A percentile compares a stretch with the other conserved stretches of the same genome.
Conservation (phyloP, 2,329 filamentous ascomycete genomes). For the Aspergillus viridinutans region DNA sequence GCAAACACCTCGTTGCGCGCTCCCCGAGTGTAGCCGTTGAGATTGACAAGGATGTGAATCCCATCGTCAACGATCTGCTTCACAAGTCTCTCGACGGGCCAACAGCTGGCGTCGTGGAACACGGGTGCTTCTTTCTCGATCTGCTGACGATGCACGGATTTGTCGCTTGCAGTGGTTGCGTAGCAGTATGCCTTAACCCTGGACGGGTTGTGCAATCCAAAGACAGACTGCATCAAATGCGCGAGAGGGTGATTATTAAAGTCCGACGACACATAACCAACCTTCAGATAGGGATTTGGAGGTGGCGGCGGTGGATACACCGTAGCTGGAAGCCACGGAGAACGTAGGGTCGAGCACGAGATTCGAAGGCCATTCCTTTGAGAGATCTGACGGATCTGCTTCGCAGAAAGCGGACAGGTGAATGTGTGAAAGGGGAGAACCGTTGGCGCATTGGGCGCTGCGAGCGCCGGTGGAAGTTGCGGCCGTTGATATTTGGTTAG, state of each 20-base stretch:
- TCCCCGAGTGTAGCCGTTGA: constrained; percentile 96
- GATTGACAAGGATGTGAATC: constrained; percentile 91
- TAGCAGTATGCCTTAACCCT: constrained; percentile 88
- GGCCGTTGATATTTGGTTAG: constrained; percentile 64
- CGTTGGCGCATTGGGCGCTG: constrained; percentile 82
- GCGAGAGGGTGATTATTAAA: constrained; percentile 98
- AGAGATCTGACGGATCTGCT: constrained; percentile 88
- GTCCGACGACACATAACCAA: constrained; percentile 95
- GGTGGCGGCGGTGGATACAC: constrained; percentile 84
- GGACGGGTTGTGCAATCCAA: constrained; percentile 74
- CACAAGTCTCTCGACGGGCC: constrained; percentile 79
- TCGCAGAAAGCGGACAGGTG: constrained; percentile 86
- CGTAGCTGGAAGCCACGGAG: constrained; percentile 76
- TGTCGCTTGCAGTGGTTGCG: constrained; percentile 87
- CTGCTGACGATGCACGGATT: constrained; percentile 81
- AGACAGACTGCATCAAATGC: constrained; percentile 98
- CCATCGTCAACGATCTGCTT: constrained; percentile 80
- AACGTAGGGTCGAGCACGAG: constrained; percentile 79
- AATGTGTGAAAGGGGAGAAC: constrained; percentile 98
- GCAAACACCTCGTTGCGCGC: constrained; percentile 98
- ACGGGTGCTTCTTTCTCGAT: constrained; percentile 90
- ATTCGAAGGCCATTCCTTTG: constrained; percentile 92
- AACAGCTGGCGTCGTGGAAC: constrained; percentile 82
- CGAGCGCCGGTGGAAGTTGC: constrained; percentile 66
- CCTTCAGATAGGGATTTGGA: constrained; percentile 75